Percentiles rank a stretch among this genome's conserved stretches.
Conservation (phyloP, 2,329 filamentous ascomycete species). For the Lomentospora prolificans region DNA sequence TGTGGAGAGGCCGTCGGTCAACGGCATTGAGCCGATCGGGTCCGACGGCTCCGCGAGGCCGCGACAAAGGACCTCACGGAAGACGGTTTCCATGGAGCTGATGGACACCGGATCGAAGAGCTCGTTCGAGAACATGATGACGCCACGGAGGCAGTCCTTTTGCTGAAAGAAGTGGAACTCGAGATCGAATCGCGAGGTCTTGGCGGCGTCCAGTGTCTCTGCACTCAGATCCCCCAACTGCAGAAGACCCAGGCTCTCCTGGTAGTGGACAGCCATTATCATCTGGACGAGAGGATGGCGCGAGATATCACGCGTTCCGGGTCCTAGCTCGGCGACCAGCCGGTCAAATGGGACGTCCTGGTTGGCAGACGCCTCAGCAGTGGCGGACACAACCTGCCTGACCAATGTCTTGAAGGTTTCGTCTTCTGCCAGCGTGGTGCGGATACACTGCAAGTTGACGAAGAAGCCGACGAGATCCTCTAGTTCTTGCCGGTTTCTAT, state of each 20-base stretch:
- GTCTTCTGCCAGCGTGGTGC: conserved; percentile 11
- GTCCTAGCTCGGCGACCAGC: conserved; percentile 11
- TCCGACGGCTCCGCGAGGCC: neutral
- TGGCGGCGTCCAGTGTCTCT: neutral
- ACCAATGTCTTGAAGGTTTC: conserved; percentile 13
- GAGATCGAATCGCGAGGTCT: neutral
- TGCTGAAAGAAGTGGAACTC: neutral
- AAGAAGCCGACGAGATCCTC: conserved; percentile 8
- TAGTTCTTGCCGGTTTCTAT: conserved; percentile 5
- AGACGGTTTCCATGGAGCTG: conserved; percentile 12
- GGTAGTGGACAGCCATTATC: conserved; percentile 15
- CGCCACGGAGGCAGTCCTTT: neutral
- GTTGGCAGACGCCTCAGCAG: conserved; percentile 12
- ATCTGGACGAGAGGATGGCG: conserved; percentile 13
- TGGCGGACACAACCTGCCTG: conserved; percentile 11
- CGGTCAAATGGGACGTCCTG: conserved; percentile 17
- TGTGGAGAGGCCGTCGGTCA: neutral
- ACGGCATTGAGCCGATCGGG: neutral
- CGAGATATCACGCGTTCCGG: conserved; percentile 7
- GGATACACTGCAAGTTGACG: conserved; percentile 13
- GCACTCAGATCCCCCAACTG: neutral
- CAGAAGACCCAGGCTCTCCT: conserved; percentile 10
- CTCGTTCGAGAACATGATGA: neutral
- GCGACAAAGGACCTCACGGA: conserved; percentile 11
- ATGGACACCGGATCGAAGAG: conserved; percentile 10